Percentiles rank a stretch among this genome's conserved stretches.
Conservation (phyloP, 164 flowering plant genomes). For the Litsea cubeba region DNA sequence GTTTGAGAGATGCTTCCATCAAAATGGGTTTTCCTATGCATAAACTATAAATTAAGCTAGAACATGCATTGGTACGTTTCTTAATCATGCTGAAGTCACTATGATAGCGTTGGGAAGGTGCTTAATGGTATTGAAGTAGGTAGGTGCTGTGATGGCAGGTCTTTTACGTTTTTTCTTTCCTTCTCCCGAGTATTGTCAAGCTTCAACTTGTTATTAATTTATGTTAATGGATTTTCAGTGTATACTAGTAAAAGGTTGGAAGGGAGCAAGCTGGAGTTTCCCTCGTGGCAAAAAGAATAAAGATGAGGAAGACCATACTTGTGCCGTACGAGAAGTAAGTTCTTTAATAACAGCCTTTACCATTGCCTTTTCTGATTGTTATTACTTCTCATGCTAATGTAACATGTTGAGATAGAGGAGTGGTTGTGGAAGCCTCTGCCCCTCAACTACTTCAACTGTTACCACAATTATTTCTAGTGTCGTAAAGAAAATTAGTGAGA, state of each 20-base stretch:
- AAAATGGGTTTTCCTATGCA: background rate
- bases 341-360: background rate
- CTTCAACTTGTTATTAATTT: background rate
- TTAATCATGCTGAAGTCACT: no score
- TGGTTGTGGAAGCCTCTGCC: background rate
- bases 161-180: background rate
- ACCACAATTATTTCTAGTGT: background rate
- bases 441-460: background rate
- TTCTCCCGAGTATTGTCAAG: background rate
- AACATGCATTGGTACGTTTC: background rate
- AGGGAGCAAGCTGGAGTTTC: constrained; percentile 95
- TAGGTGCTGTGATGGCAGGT: background rate
- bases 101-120: no score
- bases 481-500: no score
- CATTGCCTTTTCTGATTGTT: background rate
- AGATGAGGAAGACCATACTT: constrained; percentile 93
- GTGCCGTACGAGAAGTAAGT: constrained; percentile 91
- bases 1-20: background rate
- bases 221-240: constrained; percentile 45
- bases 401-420: background rate
- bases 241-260: constrained; percentile 95
- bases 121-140: background rate
- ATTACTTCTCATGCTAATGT: background rate
- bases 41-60: background rate
- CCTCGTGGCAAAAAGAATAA: constrained; percentile 95